phyloP scores from a whole-genome alignment of 2,329 filamentous ascomycete species.

The Hypomyces rosellus region DNA sequence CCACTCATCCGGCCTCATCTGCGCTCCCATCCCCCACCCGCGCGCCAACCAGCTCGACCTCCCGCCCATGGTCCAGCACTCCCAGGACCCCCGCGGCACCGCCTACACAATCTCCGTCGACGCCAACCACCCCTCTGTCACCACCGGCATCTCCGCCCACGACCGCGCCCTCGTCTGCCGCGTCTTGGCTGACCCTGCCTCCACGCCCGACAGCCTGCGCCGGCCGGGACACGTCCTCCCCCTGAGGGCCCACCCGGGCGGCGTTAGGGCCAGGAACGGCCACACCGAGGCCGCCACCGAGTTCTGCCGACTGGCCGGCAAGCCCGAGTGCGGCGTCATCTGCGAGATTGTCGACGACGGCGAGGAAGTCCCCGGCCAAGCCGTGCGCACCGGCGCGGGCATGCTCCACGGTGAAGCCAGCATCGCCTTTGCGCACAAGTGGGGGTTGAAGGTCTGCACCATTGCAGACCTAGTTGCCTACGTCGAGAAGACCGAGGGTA shows the following conservation, averaged over 20 bases:
- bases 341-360: conserved; percentile 90
- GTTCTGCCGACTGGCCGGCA: conserved; percentile 79
- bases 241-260: conserved; percentile 69
- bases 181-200: conserved; percentile 62
- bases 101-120: conserved; percentile 93
- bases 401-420: conserved; percentile 93
- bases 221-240: conserved; percentile 89
- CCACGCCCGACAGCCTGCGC: conserved; percentile 57
- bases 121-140: conserved; percentile 62
- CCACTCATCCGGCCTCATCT: conserved; percentile 84
- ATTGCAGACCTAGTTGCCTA: conserved; percentile 84
- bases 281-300: conserved; percentile 95
- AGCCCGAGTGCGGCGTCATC: conserved; percentile 71
- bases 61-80: conserved; percentile 75
- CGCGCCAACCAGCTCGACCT: conserved; percentile 67
- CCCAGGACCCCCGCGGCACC: conserved; percentile 80
- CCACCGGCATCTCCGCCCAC: conserved; percentile 84
- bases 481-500: conserved; percentile 68
- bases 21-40: conserved; percentile 69
- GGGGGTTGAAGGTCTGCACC: conserved; percentile 88
- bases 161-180: conserved; percentile 80
- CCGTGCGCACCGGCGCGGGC: conserved; percentile 60
- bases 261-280: conserved; percentile 70
- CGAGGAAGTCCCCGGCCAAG: conserved; percentile 59
- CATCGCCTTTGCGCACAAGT: conserved; percentile 78